phyloP scores from a whole-genome alignment of 257 asterid species.

The Ehretia macrophylla region DNA sequence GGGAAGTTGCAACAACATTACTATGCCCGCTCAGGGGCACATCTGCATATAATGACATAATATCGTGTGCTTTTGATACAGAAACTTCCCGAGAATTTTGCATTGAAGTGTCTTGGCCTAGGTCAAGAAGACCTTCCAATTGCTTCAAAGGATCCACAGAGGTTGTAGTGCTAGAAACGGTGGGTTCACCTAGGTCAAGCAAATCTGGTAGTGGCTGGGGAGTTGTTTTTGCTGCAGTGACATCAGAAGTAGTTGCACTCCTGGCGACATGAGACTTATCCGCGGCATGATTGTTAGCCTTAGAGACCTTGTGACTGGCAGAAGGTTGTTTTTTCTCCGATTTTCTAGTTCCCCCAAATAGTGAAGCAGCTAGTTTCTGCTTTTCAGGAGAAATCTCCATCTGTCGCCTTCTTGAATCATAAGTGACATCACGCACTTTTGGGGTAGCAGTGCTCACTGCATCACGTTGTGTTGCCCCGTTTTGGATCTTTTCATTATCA shows the following conservation, averaged over 20 bases:
- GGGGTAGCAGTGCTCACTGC: too few species aligned
- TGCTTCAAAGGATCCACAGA: slow-evolving; percentile 78
- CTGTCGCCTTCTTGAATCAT: slow-evolving; percentile 44
- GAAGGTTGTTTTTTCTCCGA: slow-evolving; percentile 50
- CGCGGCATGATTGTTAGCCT: slow-evolving; percentile 32
- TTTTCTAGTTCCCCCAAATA: slow-evolving; percentile 66
- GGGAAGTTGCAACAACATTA: too few species aligned
- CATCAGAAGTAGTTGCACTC: neutral
- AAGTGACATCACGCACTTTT: too few species aligned
- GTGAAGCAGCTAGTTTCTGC: slow-evolving; percentile 92
- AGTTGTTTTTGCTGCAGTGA: slow-evolving; percentile 34
- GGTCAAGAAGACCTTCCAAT: slow-evolving; percentile 82
- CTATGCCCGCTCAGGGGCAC: slow-evolving; percentile 26
- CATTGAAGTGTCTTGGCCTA: slow-evolving; percentile 38
- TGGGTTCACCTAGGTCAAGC: slow-evolving; percentile 70
- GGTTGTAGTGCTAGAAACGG: slow-evolving; percentile 26
- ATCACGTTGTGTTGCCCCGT: slow-evolving; percentile 45
- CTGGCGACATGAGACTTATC: slow-evolving; percentile 39
- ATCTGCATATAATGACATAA: slow-evolving; percentile 57
- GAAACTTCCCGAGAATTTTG: slow-evolving; percentile 9
- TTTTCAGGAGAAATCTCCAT: slow-evolving; percentile 69
- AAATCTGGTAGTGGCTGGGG: slow-evolving; percentile 80
- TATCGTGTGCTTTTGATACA: slow-evolving; percentile 19
- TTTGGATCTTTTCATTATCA: slow-evolving; percentile 39
- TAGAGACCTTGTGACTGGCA: neutral